Percentiles rank a stretch among this genome's conserved stretches.
Evolutionary conservation across 2,329 filamentous ascomycete genomes (phyloP).

Genomic region (Aspergillus pseudoterreus): DNA sequence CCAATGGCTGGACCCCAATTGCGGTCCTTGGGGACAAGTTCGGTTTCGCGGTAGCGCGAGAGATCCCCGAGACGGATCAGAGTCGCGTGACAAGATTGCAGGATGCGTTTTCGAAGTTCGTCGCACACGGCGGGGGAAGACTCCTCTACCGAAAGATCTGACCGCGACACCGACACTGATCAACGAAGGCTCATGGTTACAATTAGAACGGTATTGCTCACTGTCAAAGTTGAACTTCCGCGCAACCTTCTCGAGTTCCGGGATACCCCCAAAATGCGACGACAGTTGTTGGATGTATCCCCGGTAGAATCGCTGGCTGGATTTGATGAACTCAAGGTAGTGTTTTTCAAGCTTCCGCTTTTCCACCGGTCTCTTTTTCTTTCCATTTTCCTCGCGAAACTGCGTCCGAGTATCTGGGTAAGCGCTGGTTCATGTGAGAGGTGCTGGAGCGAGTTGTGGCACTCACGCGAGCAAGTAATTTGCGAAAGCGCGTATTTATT

Average conservation of each 20-base stretch:
- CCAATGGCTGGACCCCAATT: slow-evolving; percentile 76
- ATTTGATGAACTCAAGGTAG: slow-evolving; percentile 81
- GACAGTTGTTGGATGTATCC: slow-evolving; percentile 77
- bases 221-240: slow-evolving; percentile 47
- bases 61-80: slow-evolving; percentile 87
- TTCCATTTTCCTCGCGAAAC: slow-evolving; percentile 49
- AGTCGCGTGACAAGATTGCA: slow-evolving; percentile 74
- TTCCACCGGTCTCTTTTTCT: slow-evolving; percentile 56
- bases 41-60: slow-evolving; percentile 74
- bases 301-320: slow-evolving; percentile 83
- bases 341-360: slow-evolving; percentile 76
- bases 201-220: slow-evolving; percentile 26
- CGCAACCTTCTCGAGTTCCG: slow-evolving; percentile 57
- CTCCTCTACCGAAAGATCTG: slow-evolving; percentile 43
- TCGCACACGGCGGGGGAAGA: slow-evolving; percentile 43
- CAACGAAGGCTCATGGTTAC: slow-evolving; percentile 5
- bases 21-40: slow-evolving; percentile 67
- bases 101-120: slow-evolving; percentile 56
- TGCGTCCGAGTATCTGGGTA: slow-evolving; percentile 20
- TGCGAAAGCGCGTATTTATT: slow-evolving; percentile 75
- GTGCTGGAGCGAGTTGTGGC: slow-evolving; percentile 7
- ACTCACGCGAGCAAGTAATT: slow-evolving; percentile 56
- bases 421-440: too few species aligned
- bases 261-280: slow-evolving; percentile 53
- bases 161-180: slow-evolving; percentile 14